Conservation (phyloP, 192 early-diverging fungal genomes). For the Phlyctochytrium bullatum region DNA sequence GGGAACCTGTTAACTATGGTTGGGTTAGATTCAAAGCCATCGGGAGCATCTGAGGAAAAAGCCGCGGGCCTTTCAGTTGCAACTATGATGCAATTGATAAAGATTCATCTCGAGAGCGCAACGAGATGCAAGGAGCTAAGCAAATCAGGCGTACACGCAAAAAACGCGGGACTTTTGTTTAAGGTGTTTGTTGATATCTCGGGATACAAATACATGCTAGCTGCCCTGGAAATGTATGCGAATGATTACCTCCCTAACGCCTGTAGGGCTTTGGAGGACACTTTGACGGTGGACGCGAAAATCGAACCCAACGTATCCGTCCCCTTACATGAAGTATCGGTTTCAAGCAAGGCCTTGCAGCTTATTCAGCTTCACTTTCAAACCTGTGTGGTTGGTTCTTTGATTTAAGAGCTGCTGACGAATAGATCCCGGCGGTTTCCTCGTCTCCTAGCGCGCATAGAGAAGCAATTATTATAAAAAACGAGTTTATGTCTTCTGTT, state of each 20-base stretch:
- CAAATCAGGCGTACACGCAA: conserved; percentile 46
- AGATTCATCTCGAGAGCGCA: conserved; percentile 46
- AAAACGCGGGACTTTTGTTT: conserved; percentile 66
- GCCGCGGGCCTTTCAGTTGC: conserved; percentile 31
- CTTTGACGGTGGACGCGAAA: conserved; percentile 47
- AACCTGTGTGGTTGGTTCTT: conserved; percentile 60
- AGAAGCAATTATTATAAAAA: conserved; percentile 83
- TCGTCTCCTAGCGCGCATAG: conserved; percentile 75
- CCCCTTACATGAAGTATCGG: conserved; percentile 59
- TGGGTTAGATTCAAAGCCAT: conserved; percentile 7
- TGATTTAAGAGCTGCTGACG: background rate
- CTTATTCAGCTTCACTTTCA: conserved; percentile 83
- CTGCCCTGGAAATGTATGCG: conserved; percentile 72
- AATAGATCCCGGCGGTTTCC: conserved; percentile 62
- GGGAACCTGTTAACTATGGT: conserved; percentile 17
- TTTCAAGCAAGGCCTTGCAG: conserved; percentile 69
- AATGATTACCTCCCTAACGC: conserved; percentile 16
- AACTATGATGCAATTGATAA: conserved; percentile 30
- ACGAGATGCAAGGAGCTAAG: conserved; percentile 75
- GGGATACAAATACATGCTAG: conserved; percentile 81
- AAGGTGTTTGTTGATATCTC: conserved; percentile 71
- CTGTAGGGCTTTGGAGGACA: conserved; percentile 63
- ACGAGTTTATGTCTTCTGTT: conserved; percentile 78
- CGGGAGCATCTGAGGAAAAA: conserved; percentile 6
- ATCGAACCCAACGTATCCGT: conserved; percentile 61